Evolutionary conservation across 2,329 filamentous ascomycete genomes (phyloP).

Genomic region (Pseudonectria buxi): DNA sequence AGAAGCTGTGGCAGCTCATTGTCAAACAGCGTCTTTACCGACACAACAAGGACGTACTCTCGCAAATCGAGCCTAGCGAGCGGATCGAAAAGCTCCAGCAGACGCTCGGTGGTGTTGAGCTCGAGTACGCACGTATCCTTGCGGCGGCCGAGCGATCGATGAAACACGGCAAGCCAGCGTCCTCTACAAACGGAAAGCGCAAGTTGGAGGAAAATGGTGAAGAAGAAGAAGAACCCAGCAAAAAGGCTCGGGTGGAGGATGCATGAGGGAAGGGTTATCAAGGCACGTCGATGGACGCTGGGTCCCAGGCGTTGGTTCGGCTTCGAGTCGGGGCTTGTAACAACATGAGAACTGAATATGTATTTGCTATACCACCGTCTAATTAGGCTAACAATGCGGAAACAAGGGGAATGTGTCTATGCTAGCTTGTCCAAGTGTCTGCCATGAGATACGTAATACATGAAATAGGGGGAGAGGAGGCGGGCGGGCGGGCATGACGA

Average conservation of each 20-base stretch:
- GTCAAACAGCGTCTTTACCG: conserved; percentile 72
- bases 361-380: conserved; percentile 18
- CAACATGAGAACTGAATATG: conserved; percentile 1
- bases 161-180: conserved; percentile 17
- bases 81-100: conserved; percentile 66
- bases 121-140: conserved; percentile 65
- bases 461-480: conserved; percentile 5
- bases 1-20: conserved; percentile 65
- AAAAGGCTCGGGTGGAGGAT: conserved; percentile 39
- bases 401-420: conserved; percentile 13
- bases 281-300: conserved; percentile 6
- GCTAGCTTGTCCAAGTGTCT: conserved; percentile 10
- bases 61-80: conserved; percentile 61
- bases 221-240: conserved; percentile 26
- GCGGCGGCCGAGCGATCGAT: conserved; percentile 35
- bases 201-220: conserved; percentile 36
- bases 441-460: conserved; percentile 10
- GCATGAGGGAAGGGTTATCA: conserved; percentile 12
- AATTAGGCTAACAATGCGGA: conserved; percentile 19
- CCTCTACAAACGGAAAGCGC: conserved; percentile 37
- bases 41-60: conserved; percentile 65
- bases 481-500: too few species aligned
- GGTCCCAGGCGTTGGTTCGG: conserved; percentile 7
- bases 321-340: conserved; percentile 5
- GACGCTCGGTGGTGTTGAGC: conserved; percentile 60